phyloP scores from a whole-genome alignment of 202 grass and related monocot genomes.

The Schoenoplectus tabernaemontani region DNA sequence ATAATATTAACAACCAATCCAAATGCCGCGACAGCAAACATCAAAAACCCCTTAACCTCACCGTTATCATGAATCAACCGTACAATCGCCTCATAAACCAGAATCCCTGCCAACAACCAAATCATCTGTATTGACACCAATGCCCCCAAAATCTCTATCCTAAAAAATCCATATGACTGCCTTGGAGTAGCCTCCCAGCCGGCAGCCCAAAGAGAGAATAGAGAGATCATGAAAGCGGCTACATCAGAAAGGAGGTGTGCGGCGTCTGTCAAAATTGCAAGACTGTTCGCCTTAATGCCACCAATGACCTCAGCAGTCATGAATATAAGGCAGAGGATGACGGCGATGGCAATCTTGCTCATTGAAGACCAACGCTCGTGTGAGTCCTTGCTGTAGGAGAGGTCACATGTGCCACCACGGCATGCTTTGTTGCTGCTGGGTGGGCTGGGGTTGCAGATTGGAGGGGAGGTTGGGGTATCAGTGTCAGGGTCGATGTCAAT shows the following conservation, averaged over 20 bases:
- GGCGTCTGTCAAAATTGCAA: conserved; percentile 92
- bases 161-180: conserved; percentile 90
- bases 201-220: conserved; percentile 88
- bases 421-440: conserved; percentile 54
- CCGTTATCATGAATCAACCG: conserved; percentile 64
- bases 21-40: conserved; percentile 93
- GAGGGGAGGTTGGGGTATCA: background rate
- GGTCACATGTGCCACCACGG: conserved; percentile 56
- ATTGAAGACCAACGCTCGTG: conserved; percentile 66
- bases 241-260: conserved; percentile 97
- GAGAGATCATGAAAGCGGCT: conserved; percentile 88
- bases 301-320: conserved; percentile 87
- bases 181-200: conserved; percentile 90
- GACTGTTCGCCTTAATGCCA: conserved; percentile 89
- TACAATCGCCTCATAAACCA: conserved; percentile 85
- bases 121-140: conserved; percentile 95
- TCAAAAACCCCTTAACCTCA: conserved; percentile 73
- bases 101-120: conserved; percentile 86
- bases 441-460: conserved; percentile 31
- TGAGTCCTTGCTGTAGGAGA: conserved; percentile 53
- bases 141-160: conserved; percentile 86
- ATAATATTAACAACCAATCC: conserved; percentile 89
- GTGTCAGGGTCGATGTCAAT: conserved; percentile 43
- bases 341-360: conserved; percentile 71
- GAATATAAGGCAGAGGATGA: conserved; percentile 77